Evolutionary conservation across 2,329 filamentous ascomycete species (phyloP).

Genomic region (Colletotrichum limetticola): DNA sequence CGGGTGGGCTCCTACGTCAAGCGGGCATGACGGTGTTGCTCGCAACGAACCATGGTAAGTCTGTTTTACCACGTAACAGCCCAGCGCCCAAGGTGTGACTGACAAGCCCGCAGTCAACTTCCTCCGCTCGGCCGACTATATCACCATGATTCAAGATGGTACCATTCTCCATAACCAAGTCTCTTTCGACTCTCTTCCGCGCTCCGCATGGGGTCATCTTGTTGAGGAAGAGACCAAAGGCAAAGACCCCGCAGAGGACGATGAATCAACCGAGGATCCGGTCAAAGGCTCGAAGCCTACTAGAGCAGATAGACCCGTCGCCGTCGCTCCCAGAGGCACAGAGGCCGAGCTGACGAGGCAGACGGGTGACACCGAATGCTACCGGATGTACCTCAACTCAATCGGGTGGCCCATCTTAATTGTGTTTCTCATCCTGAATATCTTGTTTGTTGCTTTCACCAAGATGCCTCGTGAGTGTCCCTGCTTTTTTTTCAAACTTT

Average conservation of each 20-base stretch:
- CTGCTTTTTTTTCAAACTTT: not conserved
- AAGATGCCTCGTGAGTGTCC: constrained; percentile 41
- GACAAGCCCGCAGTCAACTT: constrained; percentile 37
- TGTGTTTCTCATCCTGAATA: constrained; percentile 34
- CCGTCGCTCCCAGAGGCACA: not conserved
- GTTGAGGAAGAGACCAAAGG: constrained; percentile 19
- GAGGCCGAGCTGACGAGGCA: constrained; percentile 41
- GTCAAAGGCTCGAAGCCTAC: not conserved
- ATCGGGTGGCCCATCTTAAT: constrained; percentile 39
- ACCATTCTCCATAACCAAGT: constrained; percentile 40
- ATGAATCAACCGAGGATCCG: not conserved
- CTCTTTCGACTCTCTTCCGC: constrained; percentile 35
- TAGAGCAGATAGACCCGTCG: not conserved
- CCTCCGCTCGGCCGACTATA: constrained; percentile 38
- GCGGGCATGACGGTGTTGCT: constrained; percentile 53
- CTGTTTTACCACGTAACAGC: not conserved
- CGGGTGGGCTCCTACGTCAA: constrained; percentile 51
- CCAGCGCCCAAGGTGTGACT: not conserved
- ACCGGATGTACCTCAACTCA: constrained; percentile 42
- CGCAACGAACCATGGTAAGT: constrained; percentile 50
- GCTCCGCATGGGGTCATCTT: constrained; percentile 35
- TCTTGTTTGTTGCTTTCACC: constrained; percentile 38
- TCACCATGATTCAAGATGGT: constrained; percentile 40
- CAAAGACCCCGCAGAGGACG: not conserved
- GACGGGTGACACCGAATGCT: constrained; percentile 42